These are phyloP conservation scores for Coffea canephora DNA, from an alignment of 257 asterid species.

Conservation along the genomic window DNA sequence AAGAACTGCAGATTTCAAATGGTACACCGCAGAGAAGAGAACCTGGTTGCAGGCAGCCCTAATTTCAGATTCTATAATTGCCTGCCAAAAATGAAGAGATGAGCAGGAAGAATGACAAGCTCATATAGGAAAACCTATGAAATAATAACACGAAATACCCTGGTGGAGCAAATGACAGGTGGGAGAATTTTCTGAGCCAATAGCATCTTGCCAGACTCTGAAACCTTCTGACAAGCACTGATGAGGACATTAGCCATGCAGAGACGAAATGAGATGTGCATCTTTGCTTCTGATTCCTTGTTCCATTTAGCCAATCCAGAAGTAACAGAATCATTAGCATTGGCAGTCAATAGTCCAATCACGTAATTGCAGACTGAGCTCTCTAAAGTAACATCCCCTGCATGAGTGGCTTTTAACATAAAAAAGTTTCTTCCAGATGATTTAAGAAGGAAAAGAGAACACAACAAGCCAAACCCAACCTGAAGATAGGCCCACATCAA, in stretches of 20 bases:
- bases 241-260: conserved; percentile 93
- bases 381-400: conserved; percentile 38
- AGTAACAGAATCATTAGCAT: conserved; percentile 19
- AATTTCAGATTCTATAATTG: conserved; percentile 42
- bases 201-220: conserved; percentile 50
- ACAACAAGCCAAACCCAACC: conserved; percentile 4
- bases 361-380: conserved; percentile 53
- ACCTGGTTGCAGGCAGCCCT: conserved; percentile 82
- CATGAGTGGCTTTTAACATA: conserved; percentile 20
- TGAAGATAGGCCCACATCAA: conserved; percentile 5
- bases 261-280: conserved; percentile 53
- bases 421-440: background rate
- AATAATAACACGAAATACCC: conserved; percentile 30
- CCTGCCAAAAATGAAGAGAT: conserved; percentile 37
- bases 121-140: background rate
- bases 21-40: conserved; percentile 66
- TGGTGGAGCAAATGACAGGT: conserved; percentile 36
- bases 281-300: conserved; percentile 24
- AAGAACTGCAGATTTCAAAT: conserved; percentile 58
- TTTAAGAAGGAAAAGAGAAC: background rate
- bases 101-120: background rate
- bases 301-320: conserved; percentile 26
- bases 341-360: conserved; percentile 43
- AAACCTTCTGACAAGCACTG: conserved; percentile 79
- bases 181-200: conserved; percentile 58